Base-by-base conservation (phyloP, 768 basidiomycete species). In the Boletellus emodensis region DNA sequence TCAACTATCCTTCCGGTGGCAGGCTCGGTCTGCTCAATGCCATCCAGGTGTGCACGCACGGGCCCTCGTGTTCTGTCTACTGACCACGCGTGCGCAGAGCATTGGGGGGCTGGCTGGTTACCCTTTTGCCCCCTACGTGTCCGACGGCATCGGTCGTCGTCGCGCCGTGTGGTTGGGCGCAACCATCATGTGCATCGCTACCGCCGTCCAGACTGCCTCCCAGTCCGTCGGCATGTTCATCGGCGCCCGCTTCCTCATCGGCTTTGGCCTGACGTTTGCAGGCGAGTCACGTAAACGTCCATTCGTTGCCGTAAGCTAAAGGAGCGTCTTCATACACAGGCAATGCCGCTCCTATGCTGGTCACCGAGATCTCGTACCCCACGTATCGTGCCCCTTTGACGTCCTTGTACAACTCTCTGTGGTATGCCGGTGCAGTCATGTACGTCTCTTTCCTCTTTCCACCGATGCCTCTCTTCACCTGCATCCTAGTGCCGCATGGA, bases 311-410 rank as follows among this genome's bases (percentile, higher is more conserved):
- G 14, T 34, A 33, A 37, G 24, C 4, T 51, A 20, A 51, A 38
- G 39, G 17, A 57, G 34, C 12, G 24, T 8, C 18, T 3, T 40
- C 20, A 35, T 61, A 40, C 20, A 48, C 62, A 76, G 80, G 80
- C 22, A 84, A 82, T 59, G 82, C 88, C 45, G 89, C 90, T 11
- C 90, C 91, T 11, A 79, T 92, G 75, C 70, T 93, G 71, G 82
- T 93, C 48, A 85, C 89, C 43, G 91, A 94, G 69, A 70, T 93
- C n/a, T 77, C 90, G 1, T 92, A 92, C 66, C 91, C 90, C 14
- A 73, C 79, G 11, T 85, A 94, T 68, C 89, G 91, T 57, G 85
- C 83, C 13, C 82, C 83, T 32, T 69, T 94, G 51, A 92, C 87
- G 13, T 83, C 87, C 2, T 69, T 82, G 44, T 90, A 87, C 74